Conservation (phyloP, 2,329 filamentous ascomycete genomes). For the Monosporascus sp. region DNA sequence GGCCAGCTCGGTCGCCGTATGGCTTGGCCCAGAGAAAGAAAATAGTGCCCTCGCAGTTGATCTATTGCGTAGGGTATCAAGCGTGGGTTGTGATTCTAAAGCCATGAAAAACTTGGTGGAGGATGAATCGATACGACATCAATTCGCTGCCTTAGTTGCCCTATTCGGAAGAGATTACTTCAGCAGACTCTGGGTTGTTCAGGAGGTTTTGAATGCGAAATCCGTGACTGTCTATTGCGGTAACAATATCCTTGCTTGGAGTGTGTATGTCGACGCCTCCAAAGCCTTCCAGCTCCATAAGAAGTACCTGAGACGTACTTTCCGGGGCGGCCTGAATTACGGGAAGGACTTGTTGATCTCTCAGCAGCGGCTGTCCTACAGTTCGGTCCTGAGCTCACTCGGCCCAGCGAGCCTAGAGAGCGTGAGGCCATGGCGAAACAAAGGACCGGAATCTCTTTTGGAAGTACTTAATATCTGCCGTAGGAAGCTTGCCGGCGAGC, state of each 20-base stretch:
- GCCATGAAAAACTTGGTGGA: conserved; percentile 9
- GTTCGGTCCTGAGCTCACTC: conserved; percentile 9
- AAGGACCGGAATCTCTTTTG: conserved; percentile 11
- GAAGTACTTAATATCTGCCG: conserved; percentile 21
- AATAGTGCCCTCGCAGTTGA: conserved; percentile 10
- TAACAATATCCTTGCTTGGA: conserved; percentile 12
- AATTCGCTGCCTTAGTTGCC: conserved; percentile 18
- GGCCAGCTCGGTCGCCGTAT: conserved; percentile 12
- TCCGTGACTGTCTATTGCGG: conserved; percentile 21
- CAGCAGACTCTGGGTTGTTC: conserved; percentile 28
- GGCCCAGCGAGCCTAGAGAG: conserved; percentile 12
- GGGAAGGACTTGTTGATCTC: conserved; percentile 1
- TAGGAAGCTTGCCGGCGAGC: conserved; percentile 22
- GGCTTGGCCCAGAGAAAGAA: conserved; percentile 14
- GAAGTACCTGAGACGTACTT: conserved; percentile 2
- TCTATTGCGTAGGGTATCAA: conserved; percentile 6
- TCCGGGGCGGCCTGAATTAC: neutral
- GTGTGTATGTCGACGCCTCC: conserved; percentile 12
- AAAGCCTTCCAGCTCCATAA: conserved; percentile 11
- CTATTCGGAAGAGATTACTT: conserved; percentile 33
- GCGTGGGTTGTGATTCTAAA: neutral
- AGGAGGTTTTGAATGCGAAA: conserved; percentile 23
- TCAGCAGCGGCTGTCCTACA: conserved; percentile 5
- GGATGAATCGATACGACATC: neutral
- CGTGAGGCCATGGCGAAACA: neutral